Conservation (phyloP, 352 stramenopile genomes). For the Globisporangium orthogonon region DNA sequence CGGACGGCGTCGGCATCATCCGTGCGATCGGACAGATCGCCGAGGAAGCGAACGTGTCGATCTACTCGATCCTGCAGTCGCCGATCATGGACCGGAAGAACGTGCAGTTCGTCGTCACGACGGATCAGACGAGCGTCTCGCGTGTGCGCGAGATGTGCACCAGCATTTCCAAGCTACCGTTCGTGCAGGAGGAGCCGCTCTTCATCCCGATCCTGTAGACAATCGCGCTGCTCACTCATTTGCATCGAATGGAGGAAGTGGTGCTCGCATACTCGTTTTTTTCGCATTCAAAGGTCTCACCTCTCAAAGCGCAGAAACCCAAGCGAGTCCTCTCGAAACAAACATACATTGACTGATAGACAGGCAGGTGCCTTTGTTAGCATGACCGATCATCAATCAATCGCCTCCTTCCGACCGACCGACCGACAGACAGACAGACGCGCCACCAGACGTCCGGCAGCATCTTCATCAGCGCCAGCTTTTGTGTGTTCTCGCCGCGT, state of each 20-base stretch:
- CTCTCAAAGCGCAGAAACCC: no score
- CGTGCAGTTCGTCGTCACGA: conserved; percentile 95
- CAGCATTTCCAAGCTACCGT: conserved; percentile 85
- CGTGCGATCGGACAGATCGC: conserved; percentile 91
- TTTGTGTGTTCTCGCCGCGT: background rate
- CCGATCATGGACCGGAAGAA: conserved; percentile 90
- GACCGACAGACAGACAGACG: no score
- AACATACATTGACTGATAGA: no score
- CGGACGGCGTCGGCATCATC: conserved; percentile 93
- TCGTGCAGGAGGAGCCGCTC: conserved; percentile 79
- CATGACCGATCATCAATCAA: no score
- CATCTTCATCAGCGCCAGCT: background rate
- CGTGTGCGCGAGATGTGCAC: conserved; percentile 86
- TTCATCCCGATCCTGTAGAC: conserved; percentile 66
- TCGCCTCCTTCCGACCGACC: no score
- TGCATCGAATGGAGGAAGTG: no score
- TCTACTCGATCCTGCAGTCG: conserved; percentile 96
- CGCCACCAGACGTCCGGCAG: no score
- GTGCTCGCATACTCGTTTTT: no score
- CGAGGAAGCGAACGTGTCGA: conserved; percentile 93
- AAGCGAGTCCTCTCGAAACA: no score
- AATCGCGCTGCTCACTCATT: background rate
- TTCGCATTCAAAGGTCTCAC: no score
- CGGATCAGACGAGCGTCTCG: conserved; percentile 87
- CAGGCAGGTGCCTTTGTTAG: no score